Conservation (phyloP, 1,284 basidiomycete genomes). For the Hemileia vastatrix region DNA sequence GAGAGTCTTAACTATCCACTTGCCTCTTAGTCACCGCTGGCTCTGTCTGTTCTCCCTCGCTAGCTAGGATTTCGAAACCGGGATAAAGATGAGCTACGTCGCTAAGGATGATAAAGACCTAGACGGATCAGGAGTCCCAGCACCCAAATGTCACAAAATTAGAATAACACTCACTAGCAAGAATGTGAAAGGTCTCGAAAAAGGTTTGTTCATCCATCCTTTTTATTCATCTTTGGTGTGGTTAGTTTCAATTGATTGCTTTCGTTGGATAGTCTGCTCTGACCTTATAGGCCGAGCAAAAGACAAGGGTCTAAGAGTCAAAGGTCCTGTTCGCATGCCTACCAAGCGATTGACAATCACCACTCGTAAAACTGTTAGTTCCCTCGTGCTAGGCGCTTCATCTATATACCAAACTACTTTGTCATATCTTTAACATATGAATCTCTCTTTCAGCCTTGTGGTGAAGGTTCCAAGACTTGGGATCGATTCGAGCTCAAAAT, state of each 20-base stretch:
- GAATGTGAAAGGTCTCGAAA: constrained; percentile 98
- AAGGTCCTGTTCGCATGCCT: constrained; percentile 96
- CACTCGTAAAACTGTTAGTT: constrained; percentile 64
- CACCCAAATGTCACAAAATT: constrained; percentile 97
- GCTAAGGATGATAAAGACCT: constrained; percentile 93
- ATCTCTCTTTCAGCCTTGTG: constrained; percentile 63
- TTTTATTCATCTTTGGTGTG: neutral
- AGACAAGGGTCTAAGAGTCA: constrained; percentile 99
- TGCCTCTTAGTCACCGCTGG: constrained; percentile 49
- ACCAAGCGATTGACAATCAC: constrained; percentile 98
- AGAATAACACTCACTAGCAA: constrained; percentile 96
- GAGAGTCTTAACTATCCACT: too few species aligned
- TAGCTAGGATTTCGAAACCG: constrained; percentile 35
- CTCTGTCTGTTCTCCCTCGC: constrained; percentile 49
- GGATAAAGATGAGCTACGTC: constrained; percentile 90
- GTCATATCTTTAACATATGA: too few species aligned
- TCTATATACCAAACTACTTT: too few species aligned
- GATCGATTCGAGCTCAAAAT: constrained; percentile 99
- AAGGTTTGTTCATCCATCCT: constrained; percentile 58
- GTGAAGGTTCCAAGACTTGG: constrained; percentile 99
- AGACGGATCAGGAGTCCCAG: constrained; percentile 58
- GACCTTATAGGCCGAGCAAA: constrained; percentile 98
- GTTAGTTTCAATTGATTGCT: neutral
- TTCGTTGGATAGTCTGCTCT: constrained; percentile 60
- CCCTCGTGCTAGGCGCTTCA: neutral